Percentiles rank a stretch among this genome's conserved stretches.
Conservation (phyloP, 176 grass and related monocot genomes). For the Lolium rigidum region DNA sequence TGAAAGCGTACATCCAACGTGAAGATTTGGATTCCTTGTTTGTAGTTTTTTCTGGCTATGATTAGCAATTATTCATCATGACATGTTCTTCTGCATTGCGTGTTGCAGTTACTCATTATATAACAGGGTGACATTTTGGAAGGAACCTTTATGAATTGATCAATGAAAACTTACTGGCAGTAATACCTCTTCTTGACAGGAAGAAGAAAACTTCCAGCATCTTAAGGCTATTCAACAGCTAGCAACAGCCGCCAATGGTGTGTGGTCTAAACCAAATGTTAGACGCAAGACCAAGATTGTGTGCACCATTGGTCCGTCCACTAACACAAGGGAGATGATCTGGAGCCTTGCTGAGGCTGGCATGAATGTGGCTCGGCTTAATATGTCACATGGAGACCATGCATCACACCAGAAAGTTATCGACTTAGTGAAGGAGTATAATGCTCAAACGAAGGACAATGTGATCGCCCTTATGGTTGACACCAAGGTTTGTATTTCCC, state of each 20-base stretch:
- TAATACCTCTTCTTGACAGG: slow-evolving; percentile 51
- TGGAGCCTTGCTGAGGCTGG: slow-evolving; percentile 87
- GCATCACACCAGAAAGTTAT: slow-evolving; percentile 94
- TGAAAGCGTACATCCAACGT: background rate
- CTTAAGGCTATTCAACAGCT: slow-evolving; percentile 80
- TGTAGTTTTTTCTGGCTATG: background rate
- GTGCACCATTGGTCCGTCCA: slow-evolving; percentile 97
- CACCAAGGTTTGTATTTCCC: slow-evolving; percentile 73
- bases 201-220: slow-evolving; percentile 82
- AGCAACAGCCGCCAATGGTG: slow-evolving; percentile 55
- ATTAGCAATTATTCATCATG: background rate
- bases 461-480: slow-evolving; percentile 97
- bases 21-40: slow-evolving; percentile 14
- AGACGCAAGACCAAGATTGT: slow-evolving; percentile 96
- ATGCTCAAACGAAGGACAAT: slow-evolving; percentile 81
- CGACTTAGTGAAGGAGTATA: slow-evolving; percentile 93
- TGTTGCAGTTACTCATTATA: background rate
- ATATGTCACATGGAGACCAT: slow-evolving; percentile 97
- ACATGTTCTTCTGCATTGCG: background rate
- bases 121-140: slow-evolving; percentile 3
- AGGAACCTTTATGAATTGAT: slow-evolving; percentile 19
- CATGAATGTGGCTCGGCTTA: slow-evolving; percentile 91
- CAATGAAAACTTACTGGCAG: slow-evolving; percentile 27
- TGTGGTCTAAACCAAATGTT: slow-evolving; percentile 88
- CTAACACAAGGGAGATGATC: slow-evolving; percentile 96